Conservation (phyloP, 768 basidiomycete genomes). For the Suillus cothurnatus region DNA sequence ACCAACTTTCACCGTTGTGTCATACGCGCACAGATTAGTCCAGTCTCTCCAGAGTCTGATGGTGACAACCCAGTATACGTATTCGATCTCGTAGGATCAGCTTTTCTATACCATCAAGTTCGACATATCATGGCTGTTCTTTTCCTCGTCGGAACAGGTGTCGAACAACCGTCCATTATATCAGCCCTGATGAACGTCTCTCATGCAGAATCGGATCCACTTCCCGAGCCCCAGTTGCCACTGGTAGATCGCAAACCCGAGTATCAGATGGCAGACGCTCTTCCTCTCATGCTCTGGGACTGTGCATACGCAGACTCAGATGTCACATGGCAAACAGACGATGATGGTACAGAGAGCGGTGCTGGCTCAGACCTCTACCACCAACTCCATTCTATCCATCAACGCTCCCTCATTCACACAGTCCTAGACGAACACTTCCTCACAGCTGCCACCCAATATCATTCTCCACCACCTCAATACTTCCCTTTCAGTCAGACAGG, state of each 20-base stretch:
- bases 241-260: constrained; percentile 76
- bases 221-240: constrained; percentile 33
- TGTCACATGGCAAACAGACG: neutral
- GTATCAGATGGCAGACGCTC: constrained; percentile 92
- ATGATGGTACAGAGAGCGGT: neutral
- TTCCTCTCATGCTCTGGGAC: constrained; percentile 46
- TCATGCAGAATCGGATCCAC: constrained; percentile 31
- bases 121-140: constrained; percentile 92
- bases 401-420: neutral
- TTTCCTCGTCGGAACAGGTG: constrained; percentile 81
- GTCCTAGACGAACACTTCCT: neutral
- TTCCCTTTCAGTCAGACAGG: neutral
- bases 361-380: neutral
- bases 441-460: neutral
- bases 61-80: constrained; percentile 47
- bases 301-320: neutral
- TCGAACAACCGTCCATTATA: constrained; percentile 75
- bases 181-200: constrained; percentile 69
- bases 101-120: constrained; percentile 96
- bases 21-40: constrained; percentile 62
- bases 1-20: constrained; percentile 74
- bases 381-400: neutral
- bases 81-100: constrained; percentile 83
- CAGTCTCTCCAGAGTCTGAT: constrained; percentile 34
- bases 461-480: constrained; percentile 1